Evolutionary conservation across 1,139 yeast genomes (phyloP).

Genomic region (Sugiyamaella xylanicola): DNA sequence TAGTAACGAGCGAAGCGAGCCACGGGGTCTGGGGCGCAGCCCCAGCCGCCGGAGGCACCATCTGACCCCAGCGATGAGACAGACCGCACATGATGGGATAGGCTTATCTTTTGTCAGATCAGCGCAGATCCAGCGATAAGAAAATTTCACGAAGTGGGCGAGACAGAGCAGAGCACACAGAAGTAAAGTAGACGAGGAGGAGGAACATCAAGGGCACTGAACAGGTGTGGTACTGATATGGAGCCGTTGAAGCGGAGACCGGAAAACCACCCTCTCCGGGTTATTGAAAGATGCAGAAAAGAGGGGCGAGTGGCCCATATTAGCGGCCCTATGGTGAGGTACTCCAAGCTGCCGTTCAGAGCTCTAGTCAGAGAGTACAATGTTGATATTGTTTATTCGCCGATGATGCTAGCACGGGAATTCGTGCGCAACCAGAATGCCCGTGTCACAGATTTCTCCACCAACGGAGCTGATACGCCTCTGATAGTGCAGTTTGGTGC

Average conservation of each 20-base stretch:
- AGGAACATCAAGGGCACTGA: no score
- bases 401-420: slow-evolving; percentile 95
- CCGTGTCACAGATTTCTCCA: slow-evolving; percentile 79
- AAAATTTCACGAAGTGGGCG: neutral
- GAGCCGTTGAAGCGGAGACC: slow-evolving; percentile 18
- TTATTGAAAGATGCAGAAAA: slow-evolving; percentile 50
- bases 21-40: neutral
- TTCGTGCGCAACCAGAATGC: slow-evolving; percentile 86
- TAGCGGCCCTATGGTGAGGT: slow-evolving; percentile 97
- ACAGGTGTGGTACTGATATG: neutral
- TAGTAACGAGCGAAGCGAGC: no score
- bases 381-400: slow-evolving; percentile 86
- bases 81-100: no score
- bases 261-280: slow-evolving; percentile 56
- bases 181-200: neutral
- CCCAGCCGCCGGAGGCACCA: neutral
- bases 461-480: slow-evolving; percentile 67
- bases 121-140: neutral
- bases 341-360: slow-evolving; percentile 90
- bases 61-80: no score
- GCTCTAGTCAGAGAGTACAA: slow-evolving; percentile 72
- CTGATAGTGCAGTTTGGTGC: slow-evolving; percentile 91
- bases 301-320: slow-evolving; percentile 67
- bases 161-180: neutral
- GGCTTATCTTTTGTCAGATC: neutral